phyloP scores from a whole-genome alignment of 1,284 basidiomycete genomes.

The Trametes versicolor region DNA sequence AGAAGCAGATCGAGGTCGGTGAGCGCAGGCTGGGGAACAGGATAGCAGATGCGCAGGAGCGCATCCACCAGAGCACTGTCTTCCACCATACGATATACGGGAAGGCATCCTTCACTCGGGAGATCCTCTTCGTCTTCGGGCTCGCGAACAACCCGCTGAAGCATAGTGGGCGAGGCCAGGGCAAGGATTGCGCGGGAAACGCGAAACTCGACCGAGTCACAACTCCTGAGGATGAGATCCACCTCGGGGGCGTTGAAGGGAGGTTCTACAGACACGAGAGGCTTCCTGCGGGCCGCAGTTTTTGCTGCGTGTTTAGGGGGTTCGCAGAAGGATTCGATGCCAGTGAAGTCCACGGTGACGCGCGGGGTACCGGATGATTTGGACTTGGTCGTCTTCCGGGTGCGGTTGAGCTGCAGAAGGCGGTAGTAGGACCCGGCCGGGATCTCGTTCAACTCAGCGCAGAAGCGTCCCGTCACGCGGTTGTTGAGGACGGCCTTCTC shows the following conservation, averaged over 20 bases:
- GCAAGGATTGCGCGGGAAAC: slow-evolving; percentile 31
- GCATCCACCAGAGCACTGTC: slow-evolving; percentile 15
- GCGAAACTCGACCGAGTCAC: slow-evolving; percentile 34
- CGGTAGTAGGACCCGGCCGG: slow-evolving; percentile 28
- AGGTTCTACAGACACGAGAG: background rate
- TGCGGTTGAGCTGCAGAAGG: slow-evolving; percentile 17
- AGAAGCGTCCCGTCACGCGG: slow-evolving; percentile 22
- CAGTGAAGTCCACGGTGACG: slow-evolving; percentile 4
- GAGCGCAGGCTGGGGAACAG: slow-evolving; percentile 16
- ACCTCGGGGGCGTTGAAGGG: slow-evolving; percentile 26
- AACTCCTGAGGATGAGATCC: slow-evolving; percentile 45
- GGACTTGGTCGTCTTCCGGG: background rate
- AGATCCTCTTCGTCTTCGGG: background rate
- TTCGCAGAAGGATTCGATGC: slow-evolving; percentile 4
- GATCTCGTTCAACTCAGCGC: slow-evolving; percentile 21
- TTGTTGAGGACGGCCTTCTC: slow-evolving; percentile 8
- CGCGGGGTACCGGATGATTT: background rate
- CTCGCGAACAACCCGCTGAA: background rate
- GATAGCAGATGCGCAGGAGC: slow-evolving; percentile 34
- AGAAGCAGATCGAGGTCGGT: slow-evolving; percentile 24
- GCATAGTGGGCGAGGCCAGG: slow-evolving; percentile 30
- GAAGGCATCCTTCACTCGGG: background rate
- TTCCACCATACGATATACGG: slow-evolving; percentile 2
- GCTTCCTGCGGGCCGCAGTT: background rate
- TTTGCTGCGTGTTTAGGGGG: background rate